These are phyloP conservation scores for Lophiotrema nucula DNA, from an alignment of 495 filamentous ascomycete species.

Conservation along the genomic window DNA sequence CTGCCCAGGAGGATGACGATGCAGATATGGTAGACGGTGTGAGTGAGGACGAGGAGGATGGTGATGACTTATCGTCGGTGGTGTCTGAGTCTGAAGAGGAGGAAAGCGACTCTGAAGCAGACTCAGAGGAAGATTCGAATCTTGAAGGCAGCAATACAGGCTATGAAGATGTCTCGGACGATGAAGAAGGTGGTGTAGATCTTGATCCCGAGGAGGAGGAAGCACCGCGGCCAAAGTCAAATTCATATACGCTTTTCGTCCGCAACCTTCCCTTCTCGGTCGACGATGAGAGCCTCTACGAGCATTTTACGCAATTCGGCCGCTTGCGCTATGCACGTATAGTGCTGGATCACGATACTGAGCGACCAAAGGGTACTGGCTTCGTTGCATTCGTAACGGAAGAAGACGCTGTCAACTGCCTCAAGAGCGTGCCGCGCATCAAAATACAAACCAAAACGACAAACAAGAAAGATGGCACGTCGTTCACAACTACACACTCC, in stretches of 20 bases:
- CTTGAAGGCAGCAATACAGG: constrained; percentile 39
- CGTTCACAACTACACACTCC: constrained; percentile 46
- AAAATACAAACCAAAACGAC: constrained; percentile 4
- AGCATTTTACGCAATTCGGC: constrained; percentile 84
- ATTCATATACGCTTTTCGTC: constrained; percentile 78
- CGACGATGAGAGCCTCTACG: constrained; percentile 73
- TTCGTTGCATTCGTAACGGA: constrained; percentile 89
- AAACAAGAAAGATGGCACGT: constrained; percentile 30
- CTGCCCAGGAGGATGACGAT: constrained; percentile 38
- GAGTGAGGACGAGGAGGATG: constrained; percentile 35
- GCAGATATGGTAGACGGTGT: constrained; percentile 34
- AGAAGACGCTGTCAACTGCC: constrained; percentile 69
- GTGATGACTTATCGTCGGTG: constrained; percentile 34
- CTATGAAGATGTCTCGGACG: constrained; percentile 42
- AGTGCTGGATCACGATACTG: constrained; percentile 79
- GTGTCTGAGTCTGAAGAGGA: constrained; percentile 38
- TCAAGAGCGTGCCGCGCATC: constrained; percentile 64
- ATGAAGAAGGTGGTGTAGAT: constrained; percentile 31
- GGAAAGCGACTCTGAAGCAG: constrained; percentile 37
- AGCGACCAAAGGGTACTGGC: constrained; percentile 83
- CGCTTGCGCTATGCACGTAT: constrained; percentile 81
- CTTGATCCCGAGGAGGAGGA: constrained; percentile 27
- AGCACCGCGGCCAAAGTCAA: constrained; percentile 48
- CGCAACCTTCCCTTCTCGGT: constrained; percentile 90
- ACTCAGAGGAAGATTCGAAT: constrained; percentile 20